A percentile compares a stretch with the other conserved stretches of the same genome.
phyloP scores from a whole-genome alignment of 352 stramenopile species.

The Phytopythium mirpurense region DNA sequence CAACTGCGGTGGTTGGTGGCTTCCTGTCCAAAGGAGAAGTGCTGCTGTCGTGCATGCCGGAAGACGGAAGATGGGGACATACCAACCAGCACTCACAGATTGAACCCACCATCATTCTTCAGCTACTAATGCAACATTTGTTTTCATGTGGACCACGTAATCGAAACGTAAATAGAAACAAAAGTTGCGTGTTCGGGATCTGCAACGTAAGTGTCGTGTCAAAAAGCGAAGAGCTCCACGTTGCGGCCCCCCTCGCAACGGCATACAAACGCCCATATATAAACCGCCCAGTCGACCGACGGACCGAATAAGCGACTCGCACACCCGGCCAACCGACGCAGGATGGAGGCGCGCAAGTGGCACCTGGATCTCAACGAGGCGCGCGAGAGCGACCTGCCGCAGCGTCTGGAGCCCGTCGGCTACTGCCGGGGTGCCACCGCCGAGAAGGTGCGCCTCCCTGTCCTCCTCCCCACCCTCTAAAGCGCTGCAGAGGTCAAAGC shows the following conservation, averaged over 20 bases:
- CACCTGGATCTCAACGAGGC: slow-evolving; percentile 70
- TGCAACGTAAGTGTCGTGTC: background rate
- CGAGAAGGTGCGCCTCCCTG: slow-evolving; percentile 39
- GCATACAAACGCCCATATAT: slow-evolving; percentile 3
- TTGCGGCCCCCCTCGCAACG: background rate
- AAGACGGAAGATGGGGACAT: no score
- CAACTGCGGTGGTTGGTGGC: background rate
- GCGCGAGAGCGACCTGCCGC: slow-evolving; percentile 64
- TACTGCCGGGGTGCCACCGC: slow-evolving; percentile 52
- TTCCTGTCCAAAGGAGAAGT: no score
- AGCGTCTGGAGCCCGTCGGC: slow-evolving; percentile 58
- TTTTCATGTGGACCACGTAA: background rate
- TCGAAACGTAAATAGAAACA: no score
- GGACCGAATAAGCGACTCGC: no score
- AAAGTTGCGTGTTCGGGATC: background rate
- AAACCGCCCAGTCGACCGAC: no score
- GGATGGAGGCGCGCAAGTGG: slow-evolving; percentile 70
- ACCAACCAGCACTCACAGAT: slow-evolving; percentile 4
- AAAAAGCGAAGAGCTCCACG: background rate
- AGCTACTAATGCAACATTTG: background rate
- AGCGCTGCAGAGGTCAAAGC: background rate
- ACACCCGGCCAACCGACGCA: no score
- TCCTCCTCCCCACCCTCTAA: background rate
- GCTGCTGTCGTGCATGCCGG: no score
- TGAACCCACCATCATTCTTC: background rate